Base-by-base conservation (phyloP, 768 basidiomycete genomes). In the Termitomyces sp. region DNA sequence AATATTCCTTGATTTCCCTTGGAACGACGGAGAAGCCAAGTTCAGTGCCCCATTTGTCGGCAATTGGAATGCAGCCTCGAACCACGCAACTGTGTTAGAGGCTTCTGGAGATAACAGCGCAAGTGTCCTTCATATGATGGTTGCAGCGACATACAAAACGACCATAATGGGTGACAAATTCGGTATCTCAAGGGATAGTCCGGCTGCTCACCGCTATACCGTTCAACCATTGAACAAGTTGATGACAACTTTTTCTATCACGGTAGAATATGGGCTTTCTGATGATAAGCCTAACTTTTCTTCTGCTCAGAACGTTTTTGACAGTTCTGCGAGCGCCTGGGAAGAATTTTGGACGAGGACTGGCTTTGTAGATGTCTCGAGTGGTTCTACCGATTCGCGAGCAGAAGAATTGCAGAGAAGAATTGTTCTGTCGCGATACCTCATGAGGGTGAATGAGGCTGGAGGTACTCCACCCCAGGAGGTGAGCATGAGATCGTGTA, bases 11-110 rank as follows among this genome's bases (percentile, higher is more conserved):
- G 82, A 85, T 64, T 84, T 81, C 60, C 82, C 82, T 6, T 85
- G 81, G 81, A 81, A 81, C 66, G 82, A 82, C 59, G 84, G 84
- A n/a, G 69, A 64, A 18, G 57, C 65, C 18, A 83, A 84, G 63
- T 85, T 84, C 64, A 74, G 75, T 18, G 82, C 79, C 4, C 83
- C 83, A 1, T 83, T 82, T 61, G 84, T 85, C 0, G 84, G 84
- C 2, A 66, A 66, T n/a, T 83, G 69, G 69, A 76, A 79, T 58
- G 72, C 70, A 43, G 74, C 78, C 0, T 64, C 71, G 14, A 79
- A 76, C 46, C 83, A 84, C 59, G 79, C 77, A 2, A 82, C 83
- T 4, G 61, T 64, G 0, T 67, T 81, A 36, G 50, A 60, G 14
- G 61, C 53, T 56, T 63, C 39, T 12, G 55, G 41, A 3, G 63